phyloP scores from a whole-genome alignment of 345 rosid genomes.

The Populus deltoides region DNA sequence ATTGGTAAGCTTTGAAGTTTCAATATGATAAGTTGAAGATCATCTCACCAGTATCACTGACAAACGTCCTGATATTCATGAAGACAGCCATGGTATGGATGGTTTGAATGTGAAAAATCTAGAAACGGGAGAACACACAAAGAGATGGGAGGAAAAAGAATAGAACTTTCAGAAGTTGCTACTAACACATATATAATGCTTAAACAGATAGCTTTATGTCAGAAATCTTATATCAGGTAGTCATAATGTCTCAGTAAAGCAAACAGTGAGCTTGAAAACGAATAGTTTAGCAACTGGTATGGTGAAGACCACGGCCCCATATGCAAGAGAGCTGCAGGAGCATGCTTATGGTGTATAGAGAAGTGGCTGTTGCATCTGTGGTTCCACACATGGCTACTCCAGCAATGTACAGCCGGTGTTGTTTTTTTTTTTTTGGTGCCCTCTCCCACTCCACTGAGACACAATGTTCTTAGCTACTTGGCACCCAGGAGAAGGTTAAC shows the following conservation, averaged over 20 bases:
- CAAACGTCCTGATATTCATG: neutral
- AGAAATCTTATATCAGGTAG: neutral
- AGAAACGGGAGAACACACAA: neutral
- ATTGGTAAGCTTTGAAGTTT: slow-evolving; percentile 19
- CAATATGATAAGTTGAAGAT: neutral
- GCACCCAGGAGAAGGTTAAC: no score
- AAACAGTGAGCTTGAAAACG: neutral
- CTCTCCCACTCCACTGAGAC: neutral
- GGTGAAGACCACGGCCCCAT: neutral
- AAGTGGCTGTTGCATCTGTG: neutral
- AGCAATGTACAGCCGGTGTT: neutral
- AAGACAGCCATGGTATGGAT: neutral
- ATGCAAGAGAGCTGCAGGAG: neutral
- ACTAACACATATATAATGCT: neutral
- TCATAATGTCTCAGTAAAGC: neutral
- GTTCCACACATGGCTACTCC: neutral
- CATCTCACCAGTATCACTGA: neutral
- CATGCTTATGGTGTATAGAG: neutral
- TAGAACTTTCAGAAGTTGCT: neutral
- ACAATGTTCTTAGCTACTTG: neutral
- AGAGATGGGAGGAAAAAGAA: neutral
- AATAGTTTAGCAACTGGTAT: neutral
- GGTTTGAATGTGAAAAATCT: neutral
- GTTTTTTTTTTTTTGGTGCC: no score
- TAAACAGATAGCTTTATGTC: neutral